Evolutionary conservation across 495 filamentous ascomycete species (phyloP), one percentile per base, ranked within the genome.

Genomic region (Tuber calosporum): DNA sequence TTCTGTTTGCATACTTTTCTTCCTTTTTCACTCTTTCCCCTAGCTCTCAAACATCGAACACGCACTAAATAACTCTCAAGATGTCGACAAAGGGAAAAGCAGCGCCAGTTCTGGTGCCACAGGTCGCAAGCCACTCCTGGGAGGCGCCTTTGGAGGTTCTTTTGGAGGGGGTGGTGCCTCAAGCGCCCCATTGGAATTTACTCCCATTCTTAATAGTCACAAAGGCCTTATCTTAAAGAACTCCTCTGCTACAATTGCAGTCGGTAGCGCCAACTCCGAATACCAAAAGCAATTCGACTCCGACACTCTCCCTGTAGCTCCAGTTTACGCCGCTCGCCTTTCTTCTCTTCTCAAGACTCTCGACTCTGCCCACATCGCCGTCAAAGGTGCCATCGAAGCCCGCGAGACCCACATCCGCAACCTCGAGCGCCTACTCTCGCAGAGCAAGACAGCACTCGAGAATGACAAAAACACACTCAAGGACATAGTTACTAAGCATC

Each of bases 271-370:
- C 68, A 90, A 90, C 67, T 83, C 87, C 66, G 94, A 97, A 74
- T 97, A 91, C 79, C 88, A 90, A 38, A 97, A 92, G 81, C 84
- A 95, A 78, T 87, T 89, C 43, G 91, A 94, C 74, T 83, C 84
- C 53, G 86, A 86, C 9, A 84, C 87, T 4, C 80, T 88, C 9
- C 92, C 94, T 7, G 87, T 91, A 0, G 89, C 93, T 13, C 93
- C 95, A 1, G 93, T 98, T 15, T 91, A 96, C 81, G 95, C 95
- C 2, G 96, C 96, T 39, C 90, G 93, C 22, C 89, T 99, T 30
- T 92, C 89, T 75, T 89, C 92, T 4, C 85, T 99, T 11, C 86
- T 98, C 69, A 97, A 95, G 84, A 89, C 88, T 4, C 87, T 99
- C 22, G 93, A 93, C 43, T 92, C 88, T 72, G 95, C 95, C n/a